These are phyloP conservation scores for Penicillium maclennaniae DNA, from an alignment of 495 filamentous ascomycete species.

Conservation along the genomic window DNA sequence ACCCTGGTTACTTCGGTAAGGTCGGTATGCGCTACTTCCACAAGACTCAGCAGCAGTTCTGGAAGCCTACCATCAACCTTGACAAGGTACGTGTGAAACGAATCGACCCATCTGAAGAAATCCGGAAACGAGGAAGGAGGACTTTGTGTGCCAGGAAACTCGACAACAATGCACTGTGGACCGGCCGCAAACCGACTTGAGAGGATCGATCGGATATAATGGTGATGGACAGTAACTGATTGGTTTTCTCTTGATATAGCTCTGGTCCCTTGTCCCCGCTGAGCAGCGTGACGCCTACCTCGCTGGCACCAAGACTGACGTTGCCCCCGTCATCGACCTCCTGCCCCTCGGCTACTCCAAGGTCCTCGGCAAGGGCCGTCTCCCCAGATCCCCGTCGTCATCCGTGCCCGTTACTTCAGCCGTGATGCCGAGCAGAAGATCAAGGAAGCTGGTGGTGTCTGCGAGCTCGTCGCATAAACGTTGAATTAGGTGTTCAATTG, in stretches of 20 bases:
- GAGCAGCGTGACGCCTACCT: constrained; percentile 84
- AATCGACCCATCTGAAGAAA: constrained; percentile 6
- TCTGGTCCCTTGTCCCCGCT: constrained; percentile 76
- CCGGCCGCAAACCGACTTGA: background rate
- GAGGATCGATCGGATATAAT: constrained; percentile 3
- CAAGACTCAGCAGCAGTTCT: constrained; percentile 82
- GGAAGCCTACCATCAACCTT: constrained; percentile 88
- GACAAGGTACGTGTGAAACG: constrained; percentile 65
- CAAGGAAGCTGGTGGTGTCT: constrained; percentile 84
- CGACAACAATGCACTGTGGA: constrained; percentile 1
- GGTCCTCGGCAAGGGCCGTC: constrained; percentile 86
- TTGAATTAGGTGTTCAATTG: constrained; percentile 29
- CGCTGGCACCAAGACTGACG: constrained; percentile 67
- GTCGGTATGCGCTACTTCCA: constrained; percentile 96
- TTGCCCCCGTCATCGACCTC: constrained; percentile 88
- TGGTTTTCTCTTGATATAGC: constrained; percentile 43
- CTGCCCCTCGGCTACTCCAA: constrained; percentile 89
- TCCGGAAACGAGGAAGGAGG: constrained; percentile 4
- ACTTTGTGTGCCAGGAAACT: background rate
- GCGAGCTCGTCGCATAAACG: constrained; percentile 85
- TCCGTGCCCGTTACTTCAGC: constrained; percentile 84
- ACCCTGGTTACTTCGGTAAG: constrained; percentile 97
- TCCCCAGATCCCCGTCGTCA: constrained; percentile 80
- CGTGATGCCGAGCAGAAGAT: constrained; percentile 91
- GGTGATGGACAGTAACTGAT: constrained; percentile 16